These are phyloP conservation scores for Mucor circinelloides DNA, from an alignment of 371 early-diverging fungal species.

Conservation along the genomic window DNA sequence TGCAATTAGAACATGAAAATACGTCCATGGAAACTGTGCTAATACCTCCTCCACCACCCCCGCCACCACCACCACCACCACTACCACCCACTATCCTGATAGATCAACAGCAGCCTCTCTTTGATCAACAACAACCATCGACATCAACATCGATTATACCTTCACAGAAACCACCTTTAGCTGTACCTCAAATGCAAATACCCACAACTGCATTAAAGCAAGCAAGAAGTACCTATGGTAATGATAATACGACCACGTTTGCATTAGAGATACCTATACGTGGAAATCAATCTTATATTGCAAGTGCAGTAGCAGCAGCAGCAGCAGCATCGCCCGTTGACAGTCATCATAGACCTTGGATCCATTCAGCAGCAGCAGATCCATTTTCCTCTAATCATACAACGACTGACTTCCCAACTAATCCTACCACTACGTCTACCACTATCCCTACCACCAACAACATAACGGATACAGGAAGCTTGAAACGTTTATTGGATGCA, in stretches of 20 bases:
- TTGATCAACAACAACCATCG: not conserved
- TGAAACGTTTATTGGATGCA: constrained; percentile 44
- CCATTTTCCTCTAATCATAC: too few species aligned
- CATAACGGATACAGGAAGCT: constrained; percentile 14
- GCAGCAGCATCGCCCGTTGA: constrained; percentile 12
- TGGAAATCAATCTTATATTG: constrained; percentile 16
- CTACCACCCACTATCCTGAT: not conserved
- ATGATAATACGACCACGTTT: constrained; percentile 38
- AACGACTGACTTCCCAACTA: too few species aligned
- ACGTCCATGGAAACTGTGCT: not conserved
- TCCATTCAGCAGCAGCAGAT: not conserved
- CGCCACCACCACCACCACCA: not conserved
- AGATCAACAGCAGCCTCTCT: not conserved
- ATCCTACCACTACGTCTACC: not conserved
- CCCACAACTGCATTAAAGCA: constrained; percentile 46
- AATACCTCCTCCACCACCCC: not conserved
- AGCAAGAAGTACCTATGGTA: constrained; percentile 36
- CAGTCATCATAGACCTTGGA: constrained; percentile 4
- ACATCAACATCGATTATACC: constrained; percentile 38
- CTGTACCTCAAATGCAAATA: constrained; percentile 52
- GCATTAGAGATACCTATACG: constrained; percentile 41
- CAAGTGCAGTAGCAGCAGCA: not conserved
- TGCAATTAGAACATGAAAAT: constrained; percentile 20
- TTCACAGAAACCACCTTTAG: constrained; percentile 42
- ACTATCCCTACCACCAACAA: constrained; percentile 3